Evolutionary conservation across 345 rosid genomes (phyloP).

Genomic region (Dimocarpus longan): DNA sequence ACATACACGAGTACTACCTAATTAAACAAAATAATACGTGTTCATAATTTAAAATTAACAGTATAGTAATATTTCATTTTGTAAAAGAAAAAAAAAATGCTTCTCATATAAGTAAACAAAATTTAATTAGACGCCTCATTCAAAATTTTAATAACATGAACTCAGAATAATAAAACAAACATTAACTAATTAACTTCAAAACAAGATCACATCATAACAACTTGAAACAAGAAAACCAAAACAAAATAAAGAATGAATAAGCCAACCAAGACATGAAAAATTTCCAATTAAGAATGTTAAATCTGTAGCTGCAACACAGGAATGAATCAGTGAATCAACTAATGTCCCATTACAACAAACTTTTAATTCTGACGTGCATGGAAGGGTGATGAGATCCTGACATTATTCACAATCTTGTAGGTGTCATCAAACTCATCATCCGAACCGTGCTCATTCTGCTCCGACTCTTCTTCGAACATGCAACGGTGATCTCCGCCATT

Average conservation of each 20-base stretch:
- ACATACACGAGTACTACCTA: too few species aligned
- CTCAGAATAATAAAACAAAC: neutral
- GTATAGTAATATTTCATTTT: too few species aligned
- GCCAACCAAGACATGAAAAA: too few species aligned
- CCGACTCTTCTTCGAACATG: neutral
- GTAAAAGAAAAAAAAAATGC: too few species aligned
- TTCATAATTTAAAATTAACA: too few species aligned
- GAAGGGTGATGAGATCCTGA: conserved; percentile 10
- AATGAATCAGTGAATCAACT: neutral
- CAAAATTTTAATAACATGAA: neutral
- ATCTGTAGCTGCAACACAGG: too few species aligned
- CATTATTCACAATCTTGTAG: conserved; percentile 30
- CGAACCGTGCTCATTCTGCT: neutral
- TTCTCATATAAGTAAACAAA: too few species aligned
- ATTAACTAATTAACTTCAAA: neutral
- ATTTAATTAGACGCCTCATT: too few species aligned
- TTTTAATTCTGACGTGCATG: neutral
- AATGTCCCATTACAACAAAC: neutral
- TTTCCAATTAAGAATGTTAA: too few species aligned
- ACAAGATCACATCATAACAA: too few species aligned
- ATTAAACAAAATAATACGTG: too few species aligned
- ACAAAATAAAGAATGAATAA: neutral
- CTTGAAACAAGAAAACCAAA: neutral
- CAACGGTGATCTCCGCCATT: neutral
- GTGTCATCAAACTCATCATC: conserved; percentile 42